Conservation (phyloP, 306 rosid genomes). For the Alnus rubra region DNA sequence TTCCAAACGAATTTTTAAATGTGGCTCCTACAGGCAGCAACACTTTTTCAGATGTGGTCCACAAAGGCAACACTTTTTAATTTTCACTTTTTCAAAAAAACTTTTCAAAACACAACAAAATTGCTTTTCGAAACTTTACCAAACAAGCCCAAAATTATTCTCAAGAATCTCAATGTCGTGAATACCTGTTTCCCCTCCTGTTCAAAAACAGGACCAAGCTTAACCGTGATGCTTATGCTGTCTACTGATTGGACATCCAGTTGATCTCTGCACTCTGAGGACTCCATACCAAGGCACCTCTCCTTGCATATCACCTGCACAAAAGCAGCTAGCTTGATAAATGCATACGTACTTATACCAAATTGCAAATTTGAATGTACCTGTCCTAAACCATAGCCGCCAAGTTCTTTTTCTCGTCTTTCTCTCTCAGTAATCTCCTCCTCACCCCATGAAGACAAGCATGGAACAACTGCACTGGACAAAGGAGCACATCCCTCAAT, state of each 20-base stretch:
- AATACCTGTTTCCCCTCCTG: slow-evolving; percentile 28
- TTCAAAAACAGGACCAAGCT: slow-evolving; percentile 16
- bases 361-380: slow-evolving; percentile 20
- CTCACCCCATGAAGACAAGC: slow-evolving; percentile 47
- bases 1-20: no score
- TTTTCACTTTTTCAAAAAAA: no score
- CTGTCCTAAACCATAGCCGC: slow-evolving; percentile 47
- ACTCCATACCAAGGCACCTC: slow-evolving; percentile 22
- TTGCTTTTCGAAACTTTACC: no score
- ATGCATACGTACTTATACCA: not conserved
- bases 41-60: no score
- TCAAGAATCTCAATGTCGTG: slow-evolving; percentile 1
- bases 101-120: no score
- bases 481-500: slow-evolving; percentile 24
- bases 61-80: no score
- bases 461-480: slow-evolving; percentile 28
- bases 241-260: slow-evolving; percentile 13
- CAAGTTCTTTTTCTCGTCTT: slow-evolving; percentile 41
- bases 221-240: slow-evolving; percentile 15
- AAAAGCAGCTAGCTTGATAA: slow-evolving; percentile 7
- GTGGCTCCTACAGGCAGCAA: no score
- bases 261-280: slow-evolving; percentile 23
- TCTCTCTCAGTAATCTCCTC: slow-evolving; percentile 46
- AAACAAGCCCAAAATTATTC: not conserved
- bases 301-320: slow-evolving; percentile 36